Conservation (phyloP, 192 early-diverging fungal genomes). For the Coemansia sp. region DNA sequence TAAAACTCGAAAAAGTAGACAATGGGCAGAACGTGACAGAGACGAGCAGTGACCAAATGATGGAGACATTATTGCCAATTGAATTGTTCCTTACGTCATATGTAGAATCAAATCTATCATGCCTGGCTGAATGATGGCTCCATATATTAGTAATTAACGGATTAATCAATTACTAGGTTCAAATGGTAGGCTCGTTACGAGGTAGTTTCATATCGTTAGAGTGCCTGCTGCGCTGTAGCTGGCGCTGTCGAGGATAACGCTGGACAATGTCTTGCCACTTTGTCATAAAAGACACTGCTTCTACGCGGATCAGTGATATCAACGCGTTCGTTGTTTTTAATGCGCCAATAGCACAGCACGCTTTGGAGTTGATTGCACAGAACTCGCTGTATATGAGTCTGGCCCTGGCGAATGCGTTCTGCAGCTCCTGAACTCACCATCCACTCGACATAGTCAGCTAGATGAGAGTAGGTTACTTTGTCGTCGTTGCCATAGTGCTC, state of each 20-base stretch:
- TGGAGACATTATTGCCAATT: too few relatives aligned
- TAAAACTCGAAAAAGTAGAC: too few relatives aligned
- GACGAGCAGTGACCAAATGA: too few relatives aligned
- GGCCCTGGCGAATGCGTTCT: slow-evolving; percentile 48
- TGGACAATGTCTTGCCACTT: slow-evolving; percentile 45
- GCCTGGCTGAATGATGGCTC: too few relatives aligned
- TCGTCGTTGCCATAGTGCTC: slow-evolving; percentile 33
- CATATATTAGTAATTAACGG: too few relatives aligned
- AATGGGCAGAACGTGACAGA: too few relatives aligned
- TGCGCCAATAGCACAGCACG: slow-evolving; percentile 51
- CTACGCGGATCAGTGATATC: not conserved
- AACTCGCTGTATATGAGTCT: slow-evolving; percentile 46
- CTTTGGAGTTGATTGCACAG: slow-evolving; percentile 52
- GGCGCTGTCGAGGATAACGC: slow-evolving; percentile 44
- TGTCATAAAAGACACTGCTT: slow-evolving; percentile 14
- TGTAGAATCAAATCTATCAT: too few relatives aligned
- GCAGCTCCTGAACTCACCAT: slow-evolving; percentile 45
- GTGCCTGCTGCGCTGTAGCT: slow-evolving; percentile 18
- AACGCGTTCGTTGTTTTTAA: slow-evolving; percentile 22
- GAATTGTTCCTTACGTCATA: too few relatives aligned
- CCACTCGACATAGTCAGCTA: slow-evolving; percentile 53
- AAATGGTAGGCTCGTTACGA: too few relatives aligned
- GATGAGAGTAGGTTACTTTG: slow-evolving; percentile 23
- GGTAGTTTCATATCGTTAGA: too few relatives aligned
- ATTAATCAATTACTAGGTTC: too few relatives aligned